A percentile compares a stretch with the other conserved stretches of the same genome.
Evolutionary conservation across 1,139 yeast genomes (phyloP).

Genomic region (Hemisphaericaspora xylanilytica): DNA sequence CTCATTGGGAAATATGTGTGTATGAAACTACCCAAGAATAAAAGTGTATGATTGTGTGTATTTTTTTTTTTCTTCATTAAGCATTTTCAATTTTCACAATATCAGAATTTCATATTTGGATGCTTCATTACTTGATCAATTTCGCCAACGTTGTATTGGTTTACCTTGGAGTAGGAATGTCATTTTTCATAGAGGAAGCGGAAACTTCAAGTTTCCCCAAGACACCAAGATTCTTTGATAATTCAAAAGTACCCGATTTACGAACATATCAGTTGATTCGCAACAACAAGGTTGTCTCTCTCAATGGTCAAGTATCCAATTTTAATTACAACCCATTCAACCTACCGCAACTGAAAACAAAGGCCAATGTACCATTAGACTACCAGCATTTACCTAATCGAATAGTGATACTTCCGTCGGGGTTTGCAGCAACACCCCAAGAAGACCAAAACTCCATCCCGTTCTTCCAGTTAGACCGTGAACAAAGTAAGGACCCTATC

Average conservation of each 20-base stretch:
- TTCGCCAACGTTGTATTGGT: background rate
- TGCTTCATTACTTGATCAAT: background rate
- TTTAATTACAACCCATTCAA: slow-evolving; percentile 44
- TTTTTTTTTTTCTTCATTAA: too few species aligned
- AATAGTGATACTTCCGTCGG: slow-evolving; percentile 21
- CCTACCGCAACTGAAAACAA: slow-evolving; percentile 42
- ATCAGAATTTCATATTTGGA: too few species aligned
- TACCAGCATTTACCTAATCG: slow-evolving; percentile 30
- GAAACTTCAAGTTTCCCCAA: slow-evolving; percentile 26
- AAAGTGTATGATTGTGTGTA: too few species aligned
- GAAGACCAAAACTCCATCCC: slow-evolving; percentile 37
- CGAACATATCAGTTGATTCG: slow-evolving; percentile 21
- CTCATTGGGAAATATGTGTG: background rate
- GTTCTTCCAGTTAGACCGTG: slow-evolving; percentile 42
- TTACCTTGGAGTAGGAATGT: background rate
- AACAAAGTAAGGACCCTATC: slow-evolving; percentile 48
- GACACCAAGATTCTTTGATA: slow-evolving; percentile 34
- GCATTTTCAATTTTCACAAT: too few species aligned
- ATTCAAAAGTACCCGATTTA: slow-evolving; percentile 30
- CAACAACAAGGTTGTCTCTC: slow-evolving; percentile 19
- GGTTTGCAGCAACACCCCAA: slow-evolving; percentile 4
- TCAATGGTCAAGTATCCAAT: slow-evolving; percentile 29
- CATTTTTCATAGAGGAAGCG: slow-evolving; percentile 4
- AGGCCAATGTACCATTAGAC: slow-evolving; percentile 39
- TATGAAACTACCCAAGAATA: too few species aligned